Percentiles rank a stretch among this genome's conserved stretches.
phyloP scores from a whole-genome alignment of 257 asterid species.

The Lycium barbarum region DNA sequence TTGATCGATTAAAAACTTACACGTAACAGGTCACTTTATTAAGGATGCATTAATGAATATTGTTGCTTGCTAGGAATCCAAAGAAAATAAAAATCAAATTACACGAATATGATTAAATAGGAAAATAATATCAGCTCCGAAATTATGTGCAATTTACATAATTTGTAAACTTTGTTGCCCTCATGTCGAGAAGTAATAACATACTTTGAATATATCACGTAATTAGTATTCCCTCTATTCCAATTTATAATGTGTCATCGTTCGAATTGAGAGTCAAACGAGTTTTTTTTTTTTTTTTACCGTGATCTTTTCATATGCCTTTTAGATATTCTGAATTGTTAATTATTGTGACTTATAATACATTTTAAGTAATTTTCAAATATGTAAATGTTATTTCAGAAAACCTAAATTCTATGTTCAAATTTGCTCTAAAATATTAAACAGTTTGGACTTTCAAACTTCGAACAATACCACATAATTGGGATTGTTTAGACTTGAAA shows the following conservation, averaged over 20 bases:
- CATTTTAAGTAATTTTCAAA: not conserved
- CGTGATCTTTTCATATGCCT: not conserved
- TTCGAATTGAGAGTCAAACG: too few species aligned
- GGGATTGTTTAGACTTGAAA: not conserved
- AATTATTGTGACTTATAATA: not conserved
- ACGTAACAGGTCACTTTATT: not conserved
- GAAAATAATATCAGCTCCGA: not conserved
- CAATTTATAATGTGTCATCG: too few species aligned
- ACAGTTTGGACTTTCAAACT: not conserved
- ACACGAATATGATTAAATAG: not conserved
- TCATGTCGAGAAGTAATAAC: not conserved
- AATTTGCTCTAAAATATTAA: not conserved
- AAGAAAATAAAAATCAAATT: not conserved
- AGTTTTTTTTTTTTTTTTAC: too few species aligned
- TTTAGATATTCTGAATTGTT: not conserved
- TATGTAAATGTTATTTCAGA: not conserved
- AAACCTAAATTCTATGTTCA: accelerated
- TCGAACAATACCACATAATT: not conserved
- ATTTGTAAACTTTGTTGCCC: not conserved
- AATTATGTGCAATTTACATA: not conserved
- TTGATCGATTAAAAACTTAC: not conserved
- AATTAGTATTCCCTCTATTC: too few species aligned
- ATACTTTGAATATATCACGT: not conserved
- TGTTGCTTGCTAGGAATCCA: not conserved
- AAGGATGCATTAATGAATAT: not conserved